Conservation (phyloP, 108 stramenopile genomes). For the Schizochytrium sp. region DNA sequence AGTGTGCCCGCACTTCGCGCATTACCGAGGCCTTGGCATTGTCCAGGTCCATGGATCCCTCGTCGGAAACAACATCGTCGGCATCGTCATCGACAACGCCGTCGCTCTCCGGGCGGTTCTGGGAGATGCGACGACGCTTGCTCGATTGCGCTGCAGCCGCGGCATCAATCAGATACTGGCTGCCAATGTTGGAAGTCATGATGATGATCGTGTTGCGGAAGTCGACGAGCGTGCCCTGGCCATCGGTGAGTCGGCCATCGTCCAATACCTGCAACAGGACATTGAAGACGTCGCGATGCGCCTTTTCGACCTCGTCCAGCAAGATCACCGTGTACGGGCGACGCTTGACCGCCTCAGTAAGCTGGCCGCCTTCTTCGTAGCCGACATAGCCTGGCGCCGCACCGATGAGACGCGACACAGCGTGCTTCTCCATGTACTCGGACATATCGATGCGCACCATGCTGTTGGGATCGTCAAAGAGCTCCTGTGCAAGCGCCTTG, state of each 20-base stretch:
- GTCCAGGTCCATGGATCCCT: conserved; percentile 11
- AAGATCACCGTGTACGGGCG: conserved; percentile 84
- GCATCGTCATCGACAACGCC: conserved; percentile 16
- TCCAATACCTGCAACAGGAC: conserved; percentile 82
- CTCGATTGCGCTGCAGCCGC: neutral
- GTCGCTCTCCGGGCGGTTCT: neutral
- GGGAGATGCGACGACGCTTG: neutral
- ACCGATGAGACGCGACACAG: conserved; percentile 75
- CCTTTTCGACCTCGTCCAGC: conserved; percentile 95
- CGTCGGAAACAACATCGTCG: neutral
- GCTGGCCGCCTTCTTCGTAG: conserved; percentile 89
- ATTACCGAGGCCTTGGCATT: conserved; percentile 58
- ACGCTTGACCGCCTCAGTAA: conserved; percentile 87
- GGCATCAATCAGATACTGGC: conserved; percentile 57
- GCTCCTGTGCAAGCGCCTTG: conserved; percentile 74
- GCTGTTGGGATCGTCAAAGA: conserved; percentile 73
- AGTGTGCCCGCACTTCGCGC: conserved; percentile 62
- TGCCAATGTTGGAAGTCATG: conserved; percentile 86
- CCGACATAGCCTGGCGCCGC: conserved; percentile 96
- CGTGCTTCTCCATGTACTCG: conserved; percentile 89
- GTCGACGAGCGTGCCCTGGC: conserved; percentile 83
- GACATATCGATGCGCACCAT: conserved; percentile 94
- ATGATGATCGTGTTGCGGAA: conserved; percentile 91
- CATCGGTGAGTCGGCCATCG: conserved; percentile 50
- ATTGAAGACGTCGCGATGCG: conserved; percentile 85